Evolutionary conservation across 305 asterid genomes (phyloP).

Genomic region (Fraxinus nigra): DNA sequence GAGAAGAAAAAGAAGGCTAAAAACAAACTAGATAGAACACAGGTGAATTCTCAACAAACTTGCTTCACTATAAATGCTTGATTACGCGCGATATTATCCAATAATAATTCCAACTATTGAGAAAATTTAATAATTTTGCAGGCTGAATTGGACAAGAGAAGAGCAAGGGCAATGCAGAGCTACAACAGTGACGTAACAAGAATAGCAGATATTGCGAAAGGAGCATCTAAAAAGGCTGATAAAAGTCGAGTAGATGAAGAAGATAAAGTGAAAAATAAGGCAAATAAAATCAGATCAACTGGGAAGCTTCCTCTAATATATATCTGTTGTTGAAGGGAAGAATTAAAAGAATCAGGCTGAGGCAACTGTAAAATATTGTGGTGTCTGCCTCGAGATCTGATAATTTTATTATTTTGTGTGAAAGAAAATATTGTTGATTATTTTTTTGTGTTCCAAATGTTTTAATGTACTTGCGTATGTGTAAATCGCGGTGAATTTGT

Average conservation of each 20-base stretch:
- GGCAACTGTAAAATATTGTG: conserved; percentile 20
- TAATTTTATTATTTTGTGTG: background rate
- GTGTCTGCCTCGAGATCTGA: conserved; percentile 3
- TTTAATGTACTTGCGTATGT: background rate
- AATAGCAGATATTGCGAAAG: conserved; percentile 50
- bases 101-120: background rate
- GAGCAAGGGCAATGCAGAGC: conserved; percentile 45
- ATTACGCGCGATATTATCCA: background rate
- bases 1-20: conserved; percentile 63
- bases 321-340: conserved; percentile 55
- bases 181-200: conserved; percentile 43
- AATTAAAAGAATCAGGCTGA: conserved; percentile 9
- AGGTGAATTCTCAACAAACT: conserved; percentile 41
- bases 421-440: background rate
- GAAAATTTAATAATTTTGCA: conserved; percentile 29
- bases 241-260: conserved; percentile 64
- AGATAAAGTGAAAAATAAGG: conserved; percentile 57
- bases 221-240: conserved; percentile 62
- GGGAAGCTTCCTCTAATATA: conserved; percentile 76
- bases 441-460: background rate
- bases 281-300: conserved; percentile 67
- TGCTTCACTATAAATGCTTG: background rate
- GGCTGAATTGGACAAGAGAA: conserved; percentile 71
- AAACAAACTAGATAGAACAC: conserved; percentile 39
- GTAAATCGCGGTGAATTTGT: background rate